Evolutionary conservation across 2,329 filamentous ascomycete genomes (phyloP), one percentile per base, ranked within the genome.

Genomic region (Myrmaecium sp.): DNA sequence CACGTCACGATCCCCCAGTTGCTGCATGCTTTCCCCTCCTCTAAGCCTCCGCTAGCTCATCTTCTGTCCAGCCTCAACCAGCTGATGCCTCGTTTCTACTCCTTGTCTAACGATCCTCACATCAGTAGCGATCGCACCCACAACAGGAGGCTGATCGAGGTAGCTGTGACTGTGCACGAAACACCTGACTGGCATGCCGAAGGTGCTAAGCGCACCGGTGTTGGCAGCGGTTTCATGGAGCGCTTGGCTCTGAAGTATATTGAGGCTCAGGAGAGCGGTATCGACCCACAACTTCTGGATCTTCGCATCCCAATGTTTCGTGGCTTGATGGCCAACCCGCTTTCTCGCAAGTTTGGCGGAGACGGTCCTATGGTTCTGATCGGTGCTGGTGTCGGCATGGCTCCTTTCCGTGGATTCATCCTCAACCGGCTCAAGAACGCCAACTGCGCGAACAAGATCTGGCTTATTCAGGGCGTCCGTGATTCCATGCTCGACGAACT

Each of bases 281-380:
- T 58, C 17, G 56, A 62, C 31, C 54, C 49, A 7, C 40, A 44
- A 27, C 47, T 54, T 5, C 55, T 69, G 3, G 68, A 82, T 37
- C 46, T 95, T 10, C 73, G 80, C 39, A 62, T 95, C 4, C 89
- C 89, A 41, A 94, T 98, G 81, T 98, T 98, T 68, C 83, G 92
- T 44, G 89, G 89, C 1, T 63, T 98, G 22, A 98, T 98, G 89
- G 75, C 83, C 34, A 98, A 98, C 51, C 89, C 89, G 0, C 66
- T 98, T 2, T 89, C 84, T 7, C 77, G 75, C 46, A 74, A 94
- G 46, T 98, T 95, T 46, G 76, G 82, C 27, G 74, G 79, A 3
- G 86, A 98, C 48, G 89, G 89, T 0, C 89, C 89, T 0, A 98
- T 98, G 89, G 73, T 98, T 19, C 68, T 98, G 25, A 93, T 98